phyloP scores from a whole-genome alignment of 257 asterid genomes.

The Handroanthus guayacan region DNA sequence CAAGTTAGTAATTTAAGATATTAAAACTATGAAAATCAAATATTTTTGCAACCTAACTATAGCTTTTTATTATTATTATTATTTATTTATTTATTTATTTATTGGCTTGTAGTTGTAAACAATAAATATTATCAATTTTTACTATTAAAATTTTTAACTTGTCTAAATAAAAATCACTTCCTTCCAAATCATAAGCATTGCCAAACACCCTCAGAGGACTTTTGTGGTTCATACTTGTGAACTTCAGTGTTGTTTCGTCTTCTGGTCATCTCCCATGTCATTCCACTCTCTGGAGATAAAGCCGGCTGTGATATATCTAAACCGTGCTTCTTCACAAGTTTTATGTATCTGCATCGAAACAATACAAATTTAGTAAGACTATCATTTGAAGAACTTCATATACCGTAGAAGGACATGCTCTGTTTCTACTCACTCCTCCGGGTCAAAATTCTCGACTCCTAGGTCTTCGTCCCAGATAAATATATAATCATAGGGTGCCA shows the following conservation, averaged over 20 bases:
- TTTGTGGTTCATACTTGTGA: constrained; percentile 54
- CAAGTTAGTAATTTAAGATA: no score
- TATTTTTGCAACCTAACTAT: no score
- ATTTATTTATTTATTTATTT: no score
- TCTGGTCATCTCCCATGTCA: constrained; percentile 77
- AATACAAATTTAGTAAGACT: not conserved
- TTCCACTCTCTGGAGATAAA: constrained; percentile 62
- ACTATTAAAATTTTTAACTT: no score
- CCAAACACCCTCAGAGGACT: not conserved
- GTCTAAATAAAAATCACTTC: no score
- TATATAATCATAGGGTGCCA: constrained; percentile 70
- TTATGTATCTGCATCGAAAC: constrained; percentile 50
- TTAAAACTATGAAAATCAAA: no score
- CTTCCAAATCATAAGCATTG: no score
- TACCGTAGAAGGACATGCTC: constrained; percentile 18
- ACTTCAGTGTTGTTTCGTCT: constrained; percentile 61
- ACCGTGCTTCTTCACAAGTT: constrained; percentile 65
- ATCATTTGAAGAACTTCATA: not conserved
- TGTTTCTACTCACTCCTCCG: constrained; percentile 59
- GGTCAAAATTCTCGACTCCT: constrained; percentile 68
- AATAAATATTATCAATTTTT: no score
- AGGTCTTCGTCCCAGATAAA: constrained; percentile 83
- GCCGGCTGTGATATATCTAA: constrained; percentile 81
- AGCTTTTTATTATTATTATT: no score
- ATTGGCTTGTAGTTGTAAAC: no score